A percentile compares a stretch with the other conserved stretches of the same genome.
Conservation (phyloP, 169 alveolate species). For the Plasmodium gallinaceum region DNA sequence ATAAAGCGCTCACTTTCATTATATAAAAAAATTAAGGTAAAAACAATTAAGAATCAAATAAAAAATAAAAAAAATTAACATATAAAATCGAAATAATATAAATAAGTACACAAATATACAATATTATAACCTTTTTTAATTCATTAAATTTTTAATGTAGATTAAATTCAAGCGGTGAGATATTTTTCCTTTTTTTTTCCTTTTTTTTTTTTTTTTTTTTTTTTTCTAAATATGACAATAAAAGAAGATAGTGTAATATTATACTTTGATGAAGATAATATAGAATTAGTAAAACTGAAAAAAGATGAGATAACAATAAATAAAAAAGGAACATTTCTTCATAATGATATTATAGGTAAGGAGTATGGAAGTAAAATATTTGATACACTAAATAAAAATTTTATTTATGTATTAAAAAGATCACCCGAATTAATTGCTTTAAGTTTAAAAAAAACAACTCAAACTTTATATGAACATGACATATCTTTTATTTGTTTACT, state of each 20-base stretch:
- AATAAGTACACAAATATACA: too few relatives aligned
- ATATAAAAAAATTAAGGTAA: too few relatives aligned
- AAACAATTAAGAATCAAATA: too few relatives aligned
- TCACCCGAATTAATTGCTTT: slow-evolving; percentile 87
- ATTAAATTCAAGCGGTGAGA: too few relatives aligned
- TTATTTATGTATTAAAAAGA: slow-evolving; percentile 59
- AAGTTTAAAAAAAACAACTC: slow-evolving; percentile 88
- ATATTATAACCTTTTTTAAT: too few relatives aligned
- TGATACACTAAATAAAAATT: slow-evolving; percentile 58
- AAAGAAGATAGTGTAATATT: slow-evolving; percentile 62
- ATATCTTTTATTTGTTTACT: slow-evolving; percentile 90
- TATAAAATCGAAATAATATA: too few relatives aligned
- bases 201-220: too few relatives aligned
- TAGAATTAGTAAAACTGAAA: slow-evolving; percentile 40
- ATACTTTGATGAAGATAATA: slow-evolving; percentile 50
- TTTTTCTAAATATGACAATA: slow-evolving; percentile 13
- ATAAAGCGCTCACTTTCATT: too few relatives aligned
- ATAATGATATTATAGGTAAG: slow-evolving; percentile 73
- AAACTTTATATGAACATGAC: slow-evolving; percentile 93
- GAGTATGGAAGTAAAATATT: slow-evolving; percentile 78
- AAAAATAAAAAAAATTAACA: too few relatives aligned
- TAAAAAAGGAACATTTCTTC: slow-evolving; percentile 72
- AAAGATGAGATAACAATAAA: slow-evolving; percentile 17
- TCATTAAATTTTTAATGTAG: too few relatives aligned
- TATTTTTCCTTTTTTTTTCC: too few relatives aligned